These are phyloP conservation scores for Cutaneotrichosporon dermatis DNA, from an alignment of 1,284 basidiomycete genomes.

Conservation along the genomic window DNA sequence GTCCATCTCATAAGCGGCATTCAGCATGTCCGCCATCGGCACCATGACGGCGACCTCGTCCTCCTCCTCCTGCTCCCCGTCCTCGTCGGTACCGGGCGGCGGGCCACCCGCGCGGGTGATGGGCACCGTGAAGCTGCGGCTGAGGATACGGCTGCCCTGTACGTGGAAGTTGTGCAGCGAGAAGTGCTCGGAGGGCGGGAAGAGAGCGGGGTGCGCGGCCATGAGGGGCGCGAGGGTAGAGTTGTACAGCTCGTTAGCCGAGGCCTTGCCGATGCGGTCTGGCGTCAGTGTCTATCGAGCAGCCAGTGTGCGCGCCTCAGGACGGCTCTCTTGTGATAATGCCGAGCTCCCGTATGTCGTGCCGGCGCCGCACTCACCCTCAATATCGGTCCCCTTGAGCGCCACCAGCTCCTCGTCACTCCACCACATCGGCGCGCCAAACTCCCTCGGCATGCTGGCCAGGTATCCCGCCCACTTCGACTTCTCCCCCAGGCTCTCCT, in stretches of 20 bases:
- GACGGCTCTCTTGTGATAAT: no score
- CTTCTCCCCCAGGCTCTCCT: slow-evolving; percentile 58
- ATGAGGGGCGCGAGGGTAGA: slow-evolving; percentile 54
- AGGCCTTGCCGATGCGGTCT: slow-evolving; percentile 82
- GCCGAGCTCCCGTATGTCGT: not conserved
- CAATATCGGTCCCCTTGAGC: slow-evolving; percentile 76
- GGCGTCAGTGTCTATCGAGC: slow-evolving; percentile 9
- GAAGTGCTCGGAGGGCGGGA: slow-evolving; percentile 60
- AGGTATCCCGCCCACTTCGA: slow-evolving; percentile 62
- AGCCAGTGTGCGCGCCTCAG: no score
- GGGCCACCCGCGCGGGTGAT: slow-evolving; percentile 17
- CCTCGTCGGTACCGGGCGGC: slow-evolving; percentile 39
- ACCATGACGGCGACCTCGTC: slow-evolving; percentile 82
- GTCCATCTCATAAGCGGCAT: slow-evolving; percentile 77
- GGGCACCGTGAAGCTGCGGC: slow-evolving; percentile 55
- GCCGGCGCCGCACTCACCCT: slow-evolving; percentile 57
- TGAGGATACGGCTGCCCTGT: slow-evolving; percentile 90
- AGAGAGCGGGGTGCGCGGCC: slow-evolving; percentile 67
- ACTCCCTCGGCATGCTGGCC: slow-evolving; percentile 61
- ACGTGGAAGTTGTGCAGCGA: slow-evolving; percentile 75
- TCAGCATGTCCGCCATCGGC: slow-evolving; percentile 92
- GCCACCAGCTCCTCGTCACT: slow-evolving; percentile 59
- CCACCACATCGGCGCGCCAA: slow-evolving; percentile 98
- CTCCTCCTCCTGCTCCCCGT: slow-evolving; percentile 57
- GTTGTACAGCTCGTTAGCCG: slow-evolving; percentile 73